phyloP scores from a whole-genome alignment of 306 rosid genomes.

The Castanopsis chinensis region DNA sequence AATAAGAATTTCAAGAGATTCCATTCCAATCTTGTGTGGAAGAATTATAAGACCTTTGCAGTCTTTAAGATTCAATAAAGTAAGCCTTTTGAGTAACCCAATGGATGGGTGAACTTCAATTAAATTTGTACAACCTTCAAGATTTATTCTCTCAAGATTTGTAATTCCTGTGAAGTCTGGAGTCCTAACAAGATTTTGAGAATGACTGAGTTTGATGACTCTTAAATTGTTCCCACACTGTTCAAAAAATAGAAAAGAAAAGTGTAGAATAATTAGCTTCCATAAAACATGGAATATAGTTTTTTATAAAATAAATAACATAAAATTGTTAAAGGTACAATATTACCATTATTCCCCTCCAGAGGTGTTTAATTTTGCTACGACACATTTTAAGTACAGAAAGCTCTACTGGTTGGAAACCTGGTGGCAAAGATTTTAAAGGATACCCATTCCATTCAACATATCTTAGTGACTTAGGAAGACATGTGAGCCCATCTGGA shows the following conservation, averaged over 20 bases:
- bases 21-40: not conserved
- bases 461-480: not conserved
- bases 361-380: not conserved
- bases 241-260: too few relatives aligned
- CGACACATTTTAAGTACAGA: not conserved
- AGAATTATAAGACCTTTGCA: not conserved
- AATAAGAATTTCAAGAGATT: not conserved
- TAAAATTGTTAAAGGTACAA: too few relatives aligned
- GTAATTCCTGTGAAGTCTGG: not conserved
- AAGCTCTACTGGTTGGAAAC: not conserved
- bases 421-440: not conserved
- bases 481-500: not conserved
- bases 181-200: too few relatives aligned
- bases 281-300: too few relatives aligned
- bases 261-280: too few relatives aligned
- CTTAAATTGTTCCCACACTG: not conserved
- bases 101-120: not conserved
- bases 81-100: not conserved
- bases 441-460: slow-evolving; percentile 9
- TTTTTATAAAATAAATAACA: too few relatives aligned
- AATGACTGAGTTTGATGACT: not conserved
- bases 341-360: slow-evolving; percentile 3
- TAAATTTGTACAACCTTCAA: not conserved
- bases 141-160: not conserved
- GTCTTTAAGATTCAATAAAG: not conserved